A percentile compares a stretch with the other conserved stretches of the same genome.
These are phyloP conservation scores for Tieghemostelium lacteum DNA, from an alignment of 78 protist genomes.

Conservation along the genomic window DNA sequence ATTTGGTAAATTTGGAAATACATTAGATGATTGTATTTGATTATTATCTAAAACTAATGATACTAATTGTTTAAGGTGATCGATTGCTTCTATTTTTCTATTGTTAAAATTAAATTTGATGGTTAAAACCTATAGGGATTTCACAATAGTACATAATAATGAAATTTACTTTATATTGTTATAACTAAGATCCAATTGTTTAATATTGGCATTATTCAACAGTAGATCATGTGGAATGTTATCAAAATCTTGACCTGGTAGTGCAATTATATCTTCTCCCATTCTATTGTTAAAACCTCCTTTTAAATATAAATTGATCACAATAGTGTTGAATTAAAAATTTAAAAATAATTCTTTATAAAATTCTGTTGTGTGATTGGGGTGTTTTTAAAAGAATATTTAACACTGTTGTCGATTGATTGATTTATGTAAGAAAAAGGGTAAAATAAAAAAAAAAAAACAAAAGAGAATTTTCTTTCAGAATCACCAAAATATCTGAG, in stretches of 20 bases:
- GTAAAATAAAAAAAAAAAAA: too few species aligned
- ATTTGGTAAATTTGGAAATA: constrained; percentile 54
- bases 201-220: constrained; percentile 27
- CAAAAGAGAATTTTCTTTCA: too few species aligned
- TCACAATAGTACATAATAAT: neutral
- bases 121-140: neutral
- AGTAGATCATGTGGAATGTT: constrained; percentile 24
- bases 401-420: too few species aligned
- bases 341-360: too few species aligned
- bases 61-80: constrained; percentile 31
- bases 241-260: constrained; percentile 66
- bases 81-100: constrained; percentile 54
- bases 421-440: too few species aligned
- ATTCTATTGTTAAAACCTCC: neutral
- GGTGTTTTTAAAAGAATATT: too few species aligned
- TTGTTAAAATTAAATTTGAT: neutral
- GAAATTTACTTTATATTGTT: constrained; percentile 62
- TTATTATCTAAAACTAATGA: constrained; percentile 77
- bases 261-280: constrained; percentile 45
- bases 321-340: too few species aligned
- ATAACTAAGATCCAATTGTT: constrained; percentile 54
- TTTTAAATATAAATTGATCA: too few species aligned
- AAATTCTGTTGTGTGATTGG: too few species aligned
- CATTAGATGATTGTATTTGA: constrained; percentile 30
- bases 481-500: too few species aligned